These are phyloP conservation scores for Leccinum pallidistipes DNA, from an alignment of 1,284 basidiomycete genomes.

Conservation along the genomic window DNA sequence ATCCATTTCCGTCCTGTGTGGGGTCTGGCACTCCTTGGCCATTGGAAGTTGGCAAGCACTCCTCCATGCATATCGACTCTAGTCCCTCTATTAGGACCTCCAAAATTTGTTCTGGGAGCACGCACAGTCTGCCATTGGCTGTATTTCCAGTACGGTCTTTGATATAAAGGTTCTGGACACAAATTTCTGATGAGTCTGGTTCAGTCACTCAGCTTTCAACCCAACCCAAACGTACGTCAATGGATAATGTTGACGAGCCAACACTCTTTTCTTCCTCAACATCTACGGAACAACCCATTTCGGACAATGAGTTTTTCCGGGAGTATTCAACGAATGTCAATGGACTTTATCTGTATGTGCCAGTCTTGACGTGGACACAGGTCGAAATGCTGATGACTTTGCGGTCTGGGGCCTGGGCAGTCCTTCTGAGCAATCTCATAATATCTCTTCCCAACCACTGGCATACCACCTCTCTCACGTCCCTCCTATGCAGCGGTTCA, in stretches of 20 bases:
- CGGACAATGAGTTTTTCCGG: not conserved
- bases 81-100: not conserved
- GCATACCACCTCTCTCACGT: not conserved
- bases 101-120: not conserved
- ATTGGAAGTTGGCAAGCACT: no score
- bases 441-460: not conserved
- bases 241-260: slow-evolving; percentile 1
- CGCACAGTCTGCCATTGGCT: not conserved
- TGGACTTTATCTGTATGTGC: slow-evolving; percentile 4
- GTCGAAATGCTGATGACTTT: slow-evolving; percentile 6
- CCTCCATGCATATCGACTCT: not conserved
- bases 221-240: not conserved
- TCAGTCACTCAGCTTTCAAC: not conserved
- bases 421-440: not conserved
- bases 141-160: slow-evolving; percentile 1
- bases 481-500: not conserved
- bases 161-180: slow-evolving; percentile 2
- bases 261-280: not conserved
- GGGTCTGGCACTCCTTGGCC: slow-evolving; percentile 1
- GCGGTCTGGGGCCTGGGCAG: not conserved
- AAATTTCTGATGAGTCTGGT: not conserved
- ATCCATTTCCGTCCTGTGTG: no score
- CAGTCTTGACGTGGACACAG: not conserved
- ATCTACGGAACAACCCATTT: not conserved
- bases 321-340: not conserved